Base-by-base conservation (phyloP, 2,329 filamentous ascomycete genomes). In the Diplodia intermedia region DNA sequence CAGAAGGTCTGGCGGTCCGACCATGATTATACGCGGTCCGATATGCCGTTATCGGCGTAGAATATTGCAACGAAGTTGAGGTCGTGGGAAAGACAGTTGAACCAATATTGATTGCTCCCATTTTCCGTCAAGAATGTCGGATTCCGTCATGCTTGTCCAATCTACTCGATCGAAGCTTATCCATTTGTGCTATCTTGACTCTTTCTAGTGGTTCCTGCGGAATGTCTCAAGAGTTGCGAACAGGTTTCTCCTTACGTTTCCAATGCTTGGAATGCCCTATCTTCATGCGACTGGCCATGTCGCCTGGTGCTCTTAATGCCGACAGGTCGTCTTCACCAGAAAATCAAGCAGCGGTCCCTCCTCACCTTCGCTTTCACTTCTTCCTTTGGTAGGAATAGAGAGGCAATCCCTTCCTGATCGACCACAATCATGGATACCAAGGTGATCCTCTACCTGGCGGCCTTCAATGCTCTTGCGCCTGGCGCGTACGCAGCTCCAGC, bases 401-500 rank as follows among this genome's bases (percentile, higher is more conserved):
- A 52, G 7, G 11, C 18, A 5, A 31, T 49, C 31, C 15, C 29
- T 66, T 40, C 29, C 33, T 50, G 5, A 36, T 23, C 31, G 52
- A 3, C 33, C 15, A 33, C n/a, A 55, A 55, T 31, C 33, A 67
- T 67, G 66, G 55, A 60, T n/a, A 47, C 31, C 47, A 67, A 40
- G 29, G 38, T 54, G 55, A 33, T 67, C 43, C 23, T 67, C 38
- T 60, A 36, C 56, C 36, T 67, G 47, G 66, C 56, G 14, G 66
- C 66, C 20, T 26, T 67, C 55, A 61, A 38, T 56, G 55, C 31
- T 23, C 36, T 47, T 60, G 66, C 47, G 60, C 60, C 49, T 33
- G 43, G 14, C 18, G 31, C 29, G 15, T 15, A n/a, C 11, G 38
- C 38, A n/a, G 40, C 60, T 18, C n/a, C 55, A 11, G 36, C 36